These are phyloP conservation scores for Plasmodium knowlesi DNA, from an alignment of 169 alveolate species.

Conservation along the genomic window DNA sequence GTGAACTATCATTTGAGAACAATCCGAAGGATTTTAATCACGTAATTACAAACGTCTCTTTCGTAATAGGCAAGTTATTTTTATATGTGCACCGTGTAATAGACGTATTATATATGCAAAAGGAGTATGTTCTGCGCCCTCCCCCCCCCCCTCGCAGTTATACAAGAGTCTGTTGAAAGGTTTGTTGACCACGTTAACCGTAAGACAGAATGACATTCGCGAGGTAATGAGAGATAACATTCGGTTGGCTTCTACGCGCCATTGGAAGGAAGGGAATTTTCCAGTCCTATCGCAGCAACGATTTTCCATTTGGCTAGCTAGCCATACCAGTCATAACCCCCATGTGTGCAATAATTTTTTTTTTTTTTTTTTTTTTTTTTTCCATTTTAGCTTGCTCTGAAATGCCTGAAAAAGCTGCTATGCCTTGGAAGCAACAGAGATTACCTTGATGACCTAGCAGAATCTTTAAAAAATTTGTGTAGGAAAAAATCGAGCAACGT, in stretches of 20 bases:
- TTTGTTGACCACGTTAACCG: conserved; percentile 3
- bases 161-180: conserved; percentile 19
- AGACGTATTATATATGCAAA: neutral
- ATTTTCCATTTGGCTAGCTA: neutral
- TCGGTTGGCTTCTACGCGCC: neutral
- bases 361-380: conserved; percentile 17
- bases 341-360: neutral
- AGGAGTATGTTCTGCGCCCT: neutral
- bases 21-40: conserved; percentile 17
- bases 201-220: conserved; percentile 34
- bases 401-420: conserved; percentile 30
- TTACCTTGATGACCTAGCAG: conserved; percentile 13
- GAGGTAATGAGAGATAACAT: conserved; percentile 7
- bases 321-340: neutral
- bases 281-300: neutral
- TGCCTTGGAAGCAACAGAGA: conserved; percentile 14
- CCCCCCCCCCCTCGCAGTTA: neutral
- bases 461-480: conserved; percentile 40
- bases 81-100: neutral
- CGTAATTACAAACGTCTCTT: neutral
- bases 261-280: neutral
- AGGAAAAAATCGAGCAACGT: conserved; percentile 13
- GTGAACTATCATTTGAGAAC: conserved; percentile 8
- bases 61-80: neutral
- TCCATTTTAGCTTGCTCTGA: conserved; percentile 17